These are phyloP conservation scores for Neophaeococcomyces mojaviensis DNA, from an alignment of 2,329 filamentous ascomycete genomes.

Conservation along the genomic window DNA sequence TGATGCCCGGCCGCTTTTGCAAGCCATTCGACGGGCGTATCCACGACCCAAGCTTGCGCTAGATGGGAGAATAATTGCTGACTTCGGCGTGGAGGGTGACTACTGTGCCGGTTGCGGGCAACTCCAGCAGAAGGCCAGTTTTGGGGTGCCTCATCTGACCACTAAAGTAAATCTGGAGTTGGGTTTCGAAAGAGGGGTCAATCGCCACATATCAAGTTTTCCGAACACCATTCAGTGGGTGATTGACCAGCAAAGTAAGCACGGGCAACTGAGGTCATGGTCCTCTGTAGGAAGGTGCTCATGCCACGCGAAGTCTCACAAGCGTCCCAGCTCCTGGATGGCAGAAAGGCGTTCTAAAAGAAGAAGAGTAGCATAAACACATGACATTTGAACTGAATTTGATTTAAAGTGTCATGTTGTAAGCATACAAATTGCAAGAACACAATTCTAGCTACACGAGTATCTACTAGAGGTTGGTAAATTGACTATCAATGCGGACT, in stretches of 20 bases:
- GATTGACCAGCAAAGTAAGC: neutral
- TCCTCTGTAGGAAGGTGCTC: neutral
- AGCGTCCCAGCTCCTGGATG: neutral
- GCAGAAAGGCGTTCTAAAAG: neutral
- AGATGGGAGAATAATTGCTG: slow-evolving; percentile 6
- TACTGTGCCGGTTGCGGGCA: slow-evolving; percentile 18
- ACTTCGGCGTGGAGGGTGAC: slow-evolving; percentile 11
- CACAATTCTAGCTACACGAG: too few relatives aligned
- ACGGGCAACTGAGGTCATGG: slow-evolving; percentile 2
- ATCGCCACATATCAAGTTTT: slow-evolving; percentile 4
- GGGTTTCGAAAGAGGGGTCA: neutral
- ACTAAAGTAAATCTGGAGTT: slow-evolving; percentile 9
- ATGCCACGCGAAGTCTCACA: neutral
- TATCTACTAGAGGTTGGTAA: too few relatives aligned
- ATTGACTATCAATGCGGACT: too few relatives aligned
- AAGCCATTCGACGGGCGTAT: slow-evolving; percentile 10
- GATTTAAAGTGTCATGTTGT: too few relatives aligned
- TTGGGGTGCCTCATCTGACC: slow-evolving; percentile 14
- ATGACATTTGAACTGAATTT: too few relatives aligned
- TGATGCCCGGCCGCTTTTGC: slow-evolving; percentile 11
- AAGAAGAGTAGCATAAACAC: too few relatives aligned
- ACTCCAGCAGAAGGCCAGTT: slow-evolving; percentile 15
- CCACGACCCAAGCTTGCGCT: slow-evolving; percentile 9
- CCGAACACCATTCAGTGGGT: slow-evolving; percentile 9
- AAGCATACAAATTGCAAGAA: too few relatives aligned